Percentiles rank a stretch among this genome's conserved stretches.
These are phyloP conservation scores for Saccharomycopsis selenospora DNA, from an alignment of 805 yeast genomes.

Conservation along the genomic window DNA sequence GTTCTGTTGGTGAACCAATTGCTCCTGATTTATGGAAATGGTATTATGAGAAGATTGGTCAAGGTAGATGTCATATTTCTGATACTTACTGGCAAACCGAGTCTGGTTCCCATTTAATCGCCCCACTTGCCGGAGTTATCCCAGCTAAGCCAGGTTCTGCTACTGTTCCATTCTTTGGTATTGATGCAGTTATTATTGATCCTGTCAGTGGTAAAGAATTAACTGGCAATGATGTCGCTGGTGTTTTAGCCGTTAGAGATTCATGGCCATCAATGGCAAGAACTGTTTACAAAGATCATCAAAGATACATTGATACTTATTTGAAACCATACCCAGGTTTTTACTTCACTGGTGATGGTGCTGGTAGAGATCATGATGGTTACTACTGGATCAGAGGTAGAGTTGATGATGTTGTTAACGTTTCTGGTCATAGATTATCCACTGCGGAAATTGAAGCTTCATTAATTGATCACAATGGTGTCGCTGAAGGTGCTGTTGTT, in stretches of 20 bases:
- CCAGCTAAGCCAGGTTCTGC: conserved; percentile 86
- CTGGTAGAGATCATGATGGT: conserved; percentile 94
- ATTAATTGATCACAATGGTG: conserved; percentile 66
- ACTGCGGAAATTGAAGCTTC: conserved; percentile 98
- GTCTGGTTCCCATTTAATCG: conserved; percentile 71
- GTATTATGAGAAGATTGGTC: conserved; percentile 69
- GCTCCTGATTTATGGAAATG: conserved; percentile 85
- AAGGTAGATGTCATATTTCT: conserved; percentile 59
- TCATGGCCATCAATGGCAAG: conserved; percentile 88
- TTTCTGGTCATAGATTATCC: conserved; percentile 93
- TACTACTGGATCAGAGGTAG: conserved; percentile 98
- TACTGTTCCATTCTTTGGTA: conserved; percentile 78
- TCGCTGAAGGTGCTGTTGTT: conserved; percentile 94
- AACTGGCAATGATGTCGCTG: conserved; percentile 65
- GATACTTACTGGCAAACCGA: conserved; percentile 92
- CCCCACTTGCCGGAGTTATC: conserved; percentile 69
- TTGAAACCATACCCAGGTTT: conserved; percentile 84
- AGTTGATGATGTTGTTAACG: conserved; percentile 97
- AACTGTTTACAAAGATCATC: conserved; percentile 71
- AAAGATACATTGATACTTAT: conserved; percentile 73
- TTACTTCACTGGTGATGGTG: conserved; percentile 98
- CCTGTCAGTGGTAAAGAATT: conserved; percentile 69
- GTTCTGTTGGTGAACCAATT: conserved; percentile 84
- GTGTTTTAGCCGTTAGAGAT: conserved; percentile 63
- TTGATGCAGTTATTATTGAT: conserved; percentile 64